A percentile compares a stretch with the other conserved stretches of the same genome.
phyloP scores from a whole-genome alignment of 106 monocot species.

The Dioscorea alata region DNA sequence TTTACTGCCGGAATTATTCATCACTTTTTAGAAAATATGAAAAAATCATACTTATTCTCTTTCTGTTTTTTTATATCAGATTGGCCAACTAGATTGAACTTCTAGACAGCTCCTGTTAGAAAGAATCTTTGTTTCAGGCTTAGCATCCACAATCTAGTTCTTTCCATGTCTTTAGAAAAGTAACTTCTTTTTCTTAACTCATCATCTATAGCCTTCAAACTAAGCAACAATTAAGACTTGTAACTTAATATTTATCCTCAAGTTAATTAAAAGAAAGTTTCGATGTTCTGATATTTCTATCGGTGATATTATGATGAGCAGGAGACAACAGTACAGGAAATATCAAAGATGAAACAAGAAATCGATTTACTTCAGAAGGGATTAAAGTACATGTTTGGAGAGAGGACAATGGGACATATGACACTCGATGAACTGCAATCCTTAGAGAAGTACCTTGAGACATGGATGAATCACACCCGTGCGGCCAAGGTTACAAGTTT shows the following conservation, averaged over 20 bases:
- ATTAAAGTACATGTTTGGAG: constrained; percentile 62
- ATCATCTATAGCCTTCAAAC: background rate
- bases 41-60: background rate
- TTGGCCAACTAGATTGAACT: background rate
- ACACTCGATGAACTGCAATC: constrained; percentile 56
- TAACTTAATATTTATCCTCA: background rate
- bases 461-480: constrained; percentile 60
- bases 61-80: too few relatives aligned
- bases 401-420: constrained; percentile 35
- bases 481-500: constrained; percentile 35
- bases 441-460: constrained; percentile 62
- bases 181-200: background rate
- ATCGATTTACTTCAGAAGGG: constrained; percentile 64
- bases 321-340: constrained; percentile 39
- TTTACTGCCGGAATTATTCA: background rate
- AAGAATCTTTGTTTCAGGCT: too few relatives aligned
- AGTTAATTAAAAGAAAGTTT: background rate
- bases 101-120: too few relatives aligned
- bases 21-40: background rate
- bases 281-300: constrained; percentile 3
- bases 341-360: constrained; percentile 49
- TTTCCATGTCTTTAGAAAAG: too few relatives aligned
- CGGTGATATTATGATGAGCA: constrained; percentile 7
- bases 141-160: too few relatives aligned
- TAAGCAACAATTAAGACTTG: background rate